Conservation (phyloP, 2,329 filamentous ascomycete genomes). For the Sclerotinia glacialis region DNA sequence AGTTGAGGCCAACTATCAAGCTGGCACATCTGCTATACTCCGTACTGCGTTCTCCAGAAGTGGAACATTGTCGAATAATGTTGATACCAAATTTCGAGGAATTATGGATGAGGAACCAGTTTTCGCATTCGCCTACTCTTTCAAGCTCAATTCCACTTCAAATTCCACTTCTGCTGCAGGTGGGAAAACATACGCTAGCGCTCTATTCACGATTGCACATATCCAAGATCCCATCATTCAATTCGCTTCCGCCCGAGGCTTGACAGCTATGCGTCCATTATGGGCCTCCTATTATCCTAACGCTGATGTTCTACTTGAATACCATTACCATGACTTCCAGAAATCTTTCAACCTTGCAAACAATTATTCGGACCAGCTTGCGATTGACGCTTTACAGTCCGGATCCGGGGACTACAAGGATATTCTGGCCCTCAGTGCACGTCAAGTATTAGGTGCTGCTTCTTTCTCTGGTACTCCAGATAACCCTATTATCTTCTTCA, state of each 20-base stretch:
- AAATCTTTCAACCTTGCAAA: slow-evolving; percentile 61
- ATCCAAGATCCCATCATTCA: slow-evolving; percentile 77
- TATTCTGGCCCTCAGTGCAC: slow-evolving; percentile 72
- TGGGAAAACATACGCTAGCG: slow-evolving; percentile 46
- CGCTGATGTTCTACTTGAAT: slow-evolving; percentile 62
- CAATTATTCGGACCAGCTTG: slow-evolving; percentile 72
- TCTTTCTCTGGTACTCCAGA: slow-evolving; percentile 71
- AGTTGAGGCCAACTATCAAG: slow-evolving; percentile 63
- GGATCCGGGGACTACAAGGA: slow-evolving; percentile 74
- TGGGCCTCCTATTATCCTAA: slow-evolving; percentile 73
- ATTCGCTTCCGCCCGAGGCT: slow-evolving; percentile 70
- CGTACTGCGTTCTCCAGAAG: slow-evolving; percentile 67
- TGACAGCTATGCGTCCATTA: slow-evolving; percentile 74
- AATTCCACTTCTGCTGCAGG: slow-evolving; percentile 35
- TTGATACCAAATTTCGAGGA: slow-evolving; percentile 63
- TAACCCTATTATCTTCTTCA: slow-evolving; percentile 72
- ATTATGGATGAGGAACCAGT: slow-evolving; percentile 79
- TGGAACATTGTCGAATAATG: slow-evolving; percentile 62
- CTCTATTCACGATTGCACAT: slow-evolving; percentile 73
- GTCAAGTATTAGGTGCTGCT: slow-evolving; percentile 77
- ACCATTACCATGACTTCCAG: slow-evolving; percentile 73
- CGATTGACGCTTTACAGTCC: slow-evolving; percentile 67
- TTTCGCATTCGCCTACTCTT: slow-evolving; percentile 72
- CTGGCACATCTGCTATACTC: slow-evolving; percentile 63
- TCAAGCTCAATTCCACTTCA: slow-evolving; percentile 48